Percentiles rank a stretch among this genome's conserved stretches.
Evolutionary conservation across 352 stramenopile species (phyloP).

Genomic region (Pythium phragmitis): DNA sequence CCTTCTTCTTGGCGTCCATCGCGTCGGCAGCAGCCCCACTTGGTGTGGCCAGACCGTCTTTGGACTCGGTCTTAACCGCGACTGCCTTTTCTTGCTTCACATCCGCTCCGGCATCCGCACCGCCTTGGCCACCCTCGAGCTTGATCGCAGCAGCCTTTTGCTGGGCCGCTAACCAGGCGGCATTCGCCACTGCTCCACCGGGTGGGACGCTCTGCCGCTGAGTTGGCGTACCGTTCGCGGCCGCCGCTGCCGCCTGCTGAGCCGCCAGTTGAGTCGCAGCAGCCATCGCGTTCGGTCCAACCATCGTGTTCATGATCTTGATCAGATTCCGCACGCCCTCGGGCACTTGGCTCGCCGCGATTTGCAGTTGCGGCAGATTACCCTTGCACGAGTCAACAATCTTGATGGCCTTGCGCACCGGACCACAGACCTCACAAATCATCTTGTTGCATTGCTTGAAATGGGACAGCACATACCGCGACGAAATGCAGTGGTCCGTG

Average conservation of each 20-base stretch:
- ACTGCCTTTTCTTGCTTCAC: background rate
- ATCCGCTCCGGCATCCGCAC: constrained; percentile 6
- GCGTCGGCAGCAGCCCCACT: background rate
- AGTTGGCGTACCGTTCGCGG: constrained; percentile 11
- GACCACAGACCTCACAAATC: constrained; percentile 89
- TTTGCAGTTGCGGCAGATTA: constrained; percentile 71
- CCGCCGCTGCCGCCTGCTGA: constrained; percentile 17
- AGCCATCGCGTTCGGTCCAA: constrained; percentile 19
- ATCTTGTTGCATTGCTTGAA: constrained; percentile 92
- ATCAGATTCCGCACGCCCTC: constrained; percentile 80
- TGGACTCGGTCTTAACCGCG: constrained; percentile 18
- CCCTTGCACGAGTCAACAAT: constrained; percentile 82
- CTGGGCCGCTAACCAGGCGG: constrained; percentile 27
- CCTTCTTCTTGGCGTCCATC: constrained; percentile 65
- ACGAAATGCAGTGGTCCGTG: constrained; percentile 88
- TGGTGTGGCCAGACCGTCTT: constrained; percentile 11
- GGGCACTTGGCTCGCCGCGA: constrained; percentile 61
- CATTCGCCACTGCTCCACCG: constrained; percentile 11
- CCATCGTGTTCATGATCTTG: constrained; percentile 88
- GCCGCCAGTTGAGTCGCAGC: constrained; percentile 8
- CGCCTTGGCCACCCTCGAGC: constrained; percentile 10
- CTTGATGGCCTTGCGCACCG: constrained; percentile 86
- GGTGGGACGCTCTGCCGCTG: constrained; percentile 15
- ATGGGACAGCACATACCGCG: constrained; percentile 85
- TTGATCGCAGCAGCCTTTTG: constrained; percentile 25